Evolutionary conservation across 2,329 filamentous ascomycete species (phyloP), one percentile per base, ranked within the genome.

Genomic region (Helicocarpus griseus): DNA sequence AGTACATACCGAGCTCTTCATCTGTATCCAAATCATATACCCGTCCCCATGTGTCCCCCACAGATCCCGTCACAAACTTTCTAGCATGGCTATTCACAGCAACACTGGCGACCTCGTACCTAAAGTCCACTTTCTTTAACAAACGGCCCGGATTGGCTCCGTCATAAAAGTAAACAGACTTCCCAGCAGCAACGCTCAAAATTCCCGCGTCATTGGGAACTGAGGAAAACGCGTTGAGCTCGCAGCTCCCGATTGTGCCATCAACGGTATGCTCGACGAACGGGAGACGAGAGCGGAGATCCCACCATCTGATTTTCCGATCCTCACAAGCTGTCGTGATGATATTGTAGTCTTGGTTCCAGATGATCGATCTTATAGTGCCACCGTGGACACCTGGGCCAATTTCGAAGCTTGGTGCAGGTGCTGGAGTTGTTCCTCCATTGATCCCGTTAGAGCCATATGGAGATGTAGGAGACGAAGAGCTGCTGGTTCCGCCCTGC

Each of bases 291-390:
- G 82, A 82, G 22, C 88, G 83, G 45, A 97, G 74, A 67, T 98
- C 89, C 75, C 93, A 95, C 93, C 93, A 98, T 52, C 93, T 83
- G 24, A 98, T 79, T 44, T 86, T 89, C 66, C 93, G 94, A 65
- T 96, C 91, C 57, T 88, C 85, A 0, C 89, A 87, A 2, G 91
- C 90, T 0, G 93, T 98, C 48, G 95, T 86, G 52, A 98, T 76
- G 56, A 91, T 82, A 62, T 93, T 95, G 48, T 87, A 86, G 62
- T 95, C 87, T 53, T 82, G 81, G 49, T 89, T 88, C 93, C 93
- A 98, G 55, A 95, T 87, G 55, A 98, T 94, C 53, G 89, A 90
- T 69, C 96, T 97, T 77, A 98, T 97, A 29, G 87, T 87, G 44
- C 86, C 87, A 14, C 80, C 83, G 67, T 98, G 93, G 11, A 86